Conservation (phyloP, 2,329 filamentous ascomycete species). For the Malbranchea zuffiana region DNA sequence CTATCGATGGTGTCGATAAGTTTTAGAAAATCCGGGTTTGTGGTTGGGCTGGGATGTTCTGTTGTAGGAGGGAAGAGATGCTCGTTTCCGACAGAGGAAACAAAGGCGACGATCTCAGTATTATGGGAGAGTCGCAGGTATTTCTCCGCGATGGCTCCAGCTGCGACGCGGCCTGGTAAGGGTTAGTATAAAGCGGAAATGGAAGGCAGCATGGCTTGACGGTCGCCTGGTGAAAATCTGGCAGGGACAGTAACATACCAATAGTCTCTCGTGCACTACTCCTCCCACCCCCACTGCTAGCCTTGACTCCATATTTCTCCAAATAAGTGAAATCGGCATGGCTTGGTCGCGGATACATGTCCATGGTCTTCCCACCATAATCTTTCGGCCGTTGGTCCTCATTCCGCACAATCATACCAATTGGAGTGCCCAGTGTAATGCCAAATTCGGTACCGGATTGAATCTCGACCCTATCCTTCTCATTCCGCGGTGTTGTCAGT, state of each 20-base stretch:
- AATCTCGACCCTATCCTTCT: constrained; percentile 84
- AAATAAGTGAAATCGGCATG: constrained; percentile 97
- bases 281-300: constrained; percentile 77
- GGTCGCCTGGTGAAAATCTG: too few relatives aligned
- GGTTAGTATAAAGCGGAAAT: too few relatives aligned
- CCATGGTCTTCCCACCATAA: constrained; percentile 82
- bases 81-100: constrained; percentile 69
- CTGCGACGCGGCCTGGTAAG: constrained; percentile 77
- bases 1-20: constrained; percentile 64
- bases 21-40: constrained; percentile 67
- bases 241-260: too few relatives aligned
- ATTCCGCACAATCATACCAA: constrained; percentile 77
- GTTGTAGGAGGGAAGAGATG: constrained; percentile 64
- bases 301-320: constrained; percentile 93
- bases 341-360: constrained; percentile 77
- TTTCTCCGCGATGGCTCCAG: constrained; percentile 86
- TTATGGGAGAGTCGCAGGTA: constrained; percentile 71
- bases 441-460: constrained; percentile 89
- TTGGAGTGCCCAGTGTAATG: constrained; percentile 79
- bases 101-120: constrained; percentile 85
- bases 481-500: constrained; percentile 83
- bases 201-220: too few relatives aligned
- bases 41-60: constrained; percentile 56
- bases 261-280: constrained; percentile 94
- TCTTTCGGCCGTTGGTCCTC: constrained; percentile 88